phyloP scores from a whole-genome alignment of 2,329 filamentous ascomycete genomes.

The Aphanoascus verrucosus region DNA sequence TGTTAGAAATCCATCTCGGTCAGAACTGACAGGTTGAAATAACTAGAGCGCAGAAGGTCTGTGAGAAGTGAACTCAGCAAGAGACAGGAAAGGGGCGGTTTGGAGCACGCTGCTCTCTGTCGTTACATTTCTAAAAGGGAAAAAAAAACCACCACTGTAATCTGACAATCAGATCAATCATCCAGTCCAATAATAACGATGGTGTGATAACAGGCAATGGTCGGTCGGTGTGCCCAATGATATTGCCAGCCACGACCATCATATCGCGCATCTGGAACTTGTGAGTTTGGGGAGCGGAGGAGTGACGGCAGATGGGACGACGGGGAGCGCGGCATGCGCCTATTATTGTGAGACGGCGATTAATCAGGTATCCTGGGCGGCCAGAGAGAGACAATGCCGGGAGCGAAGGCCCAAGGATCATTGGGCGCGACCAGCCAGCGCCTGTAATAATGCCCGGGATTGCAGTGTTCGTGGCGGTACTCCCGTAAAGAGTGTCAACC shows the following conservation, averaged over 20 bases:
- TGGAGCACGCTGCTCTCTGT: too few species aligned
- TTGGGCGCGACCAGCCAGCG: not conserved
- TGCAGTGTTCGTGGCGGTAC: not conserved
- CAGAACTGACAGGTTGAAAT: too few species aligned
- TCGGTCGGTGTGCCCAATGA: not conserved
- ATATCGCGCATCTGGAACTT: not conserved
- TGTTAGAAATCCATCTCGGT: too few species aligned
- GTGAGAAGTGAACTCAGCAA: too few species aligned
- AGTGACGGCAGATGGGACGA: not conserved
- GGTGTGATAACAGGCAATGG: not conserved
- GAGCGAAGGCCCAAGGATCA: not conserved
- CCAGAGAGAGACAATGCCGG: not conserved
- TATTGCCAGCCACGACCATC: not conserved
- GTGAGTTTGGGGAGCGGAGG: not conserved
- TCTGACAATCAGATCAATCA: not conserved
- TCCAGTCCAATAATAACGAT: not conserved
- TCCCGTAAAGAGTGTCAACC: not conserved
- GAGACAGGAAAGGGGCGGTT: too few species aligned
- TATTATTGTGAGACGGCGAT: not conserved
- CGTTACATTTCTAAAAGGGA: too few species aligned
- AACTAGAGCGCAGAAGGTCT: too few species aligned
- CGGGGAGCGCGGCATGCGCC: conserved; percentile 6
- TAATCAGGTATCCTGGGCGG: not conserved
- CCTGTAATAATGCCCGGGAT: not conserved
- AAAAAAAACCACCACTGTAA: not conserved